Evolutionary conservation across 192 early-diverging fungal genomes (phyloP), one percentile per base, ranked within the genome.

Genomic region (Backusella tarrabulga): DNA sequence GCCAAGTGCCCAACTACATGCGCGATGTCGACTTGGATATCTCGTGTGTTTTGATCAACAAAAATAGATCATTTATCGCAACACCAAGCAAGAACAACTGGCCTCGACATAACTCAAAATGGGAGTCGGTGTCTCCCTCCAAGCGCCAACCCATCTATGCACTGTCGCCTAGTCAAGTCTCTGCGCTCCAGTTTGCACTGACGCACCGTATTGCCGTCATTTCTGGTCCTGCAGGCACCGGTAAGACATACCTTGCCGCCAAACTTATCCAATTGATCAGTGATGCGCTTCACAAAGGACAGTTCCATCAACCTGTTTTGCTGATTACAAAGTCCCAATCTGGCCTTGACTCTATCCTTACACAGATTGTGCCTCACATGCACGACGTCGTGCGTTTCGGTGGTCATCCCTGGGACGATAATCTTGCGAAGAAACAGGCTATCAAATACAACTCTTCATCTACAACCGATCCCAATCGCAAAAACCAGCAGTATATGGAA

Each of bases 321-420:
- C 54, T 84, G 4, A 66, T 84, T 3, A 46, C 83, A 19, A 60
- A 75, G 9, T 75, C 70, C 44, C 50, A 74, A 26, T 29, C 56
- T 21, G 40, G 40, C 4, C 52, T 81, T 7, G 74, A 78, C 54
- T 46, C 19, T 14, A 81, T 78, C 73, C 66, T 84, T 0, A 34
- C 26, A 6, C 19, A 75, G 32, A 19, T 79, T 4, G 4, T 54
- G 26, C 29, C 67, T 23, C 19, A n/a, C 1, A 60, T 78, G 26
- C 76, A 46, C 15, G 73, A 78, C 21, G 12, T 84, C 0, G 56
- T 81, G 7, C 80, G 80, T 2, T 76, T 81, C 54, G 83, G 80
- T 26, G 60, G 34, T 6, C 15, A 41, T 8, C 71, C 56, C 7
- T 42, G 75, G 17, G 46, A 60, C 15, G 36, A 66, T 12, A 23